phyloP scores from a whole-genome alignment of 768 basidiomycete species.

The Lyophyllum decastes region DNA sequence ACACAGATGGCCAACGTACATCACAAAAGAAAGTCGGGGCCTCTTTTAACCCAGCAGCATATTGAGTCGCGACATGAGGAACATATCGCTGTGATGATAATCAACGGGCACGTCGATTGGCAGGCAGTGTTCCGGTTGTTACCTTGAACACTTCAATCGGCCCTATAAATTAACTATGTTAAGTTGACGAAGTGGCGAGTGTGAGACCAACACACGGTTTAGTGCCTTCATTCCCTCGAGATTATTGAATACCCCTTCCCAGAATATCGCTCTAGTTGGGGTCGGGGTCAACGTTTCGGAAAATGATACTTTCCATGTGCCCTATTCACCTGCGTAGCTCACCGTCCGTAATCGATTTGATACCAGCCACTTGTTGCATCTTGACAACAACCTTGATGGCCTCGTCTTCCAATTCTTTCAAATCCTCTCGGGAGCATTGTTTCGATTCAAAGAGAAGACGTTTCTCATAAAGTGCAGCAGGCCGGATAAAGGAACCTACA shows the following conservation, averaged over 20 bases:
- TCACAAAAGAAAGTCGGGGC: conserved; percentile 40
- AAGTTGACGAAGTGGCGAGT: not conserved
- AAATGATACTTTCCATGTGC: not conserved
- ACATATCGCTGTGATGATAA: conserved; percentile 36
- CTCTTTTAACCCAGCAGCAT: conserved; percentile 35
- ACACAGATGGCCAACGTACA: conserved; percentile 22
- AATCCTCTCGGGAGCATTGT: conserved; percentile 39
- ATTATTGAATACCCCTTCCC: conserved; percentile 64
- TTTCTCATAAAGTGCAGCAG: conserved; percentile 44
- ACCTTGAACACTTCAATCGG: conserved; percentile 51
- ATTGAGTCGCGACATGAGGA: conserved; percentile 42
- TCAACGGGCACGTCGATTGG: not conserved
- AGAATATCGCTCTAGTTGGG: conserved; percentile 49
- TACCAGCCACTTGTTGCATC: conserved; percentile 52
- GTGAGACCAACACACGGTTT: not conserved
- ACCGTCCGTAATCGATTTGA: conserved; percentile 62
- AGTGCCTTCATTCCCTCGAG: conserved; percentile 52
- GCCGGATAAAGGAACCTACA: conserved; percentile 60
- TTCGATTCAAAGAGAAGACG: conserved; percentile 42
- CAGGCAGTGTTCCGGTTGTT: not conserved
- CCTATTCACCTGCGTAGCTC: conserved; percentile 39
- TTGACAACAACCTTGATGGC: conserved; percentile 51
- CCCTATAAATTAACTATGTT: conserved; percentile 24
- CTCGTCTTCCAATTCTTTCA: conserved; percentile 49
- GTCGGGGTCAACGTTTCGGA: not conserved